phyloP scores from a whole-genome alignment of 2,329 filamentous ascomycete genomes.

The Teratosphaeriaceae sp. region DNA sequence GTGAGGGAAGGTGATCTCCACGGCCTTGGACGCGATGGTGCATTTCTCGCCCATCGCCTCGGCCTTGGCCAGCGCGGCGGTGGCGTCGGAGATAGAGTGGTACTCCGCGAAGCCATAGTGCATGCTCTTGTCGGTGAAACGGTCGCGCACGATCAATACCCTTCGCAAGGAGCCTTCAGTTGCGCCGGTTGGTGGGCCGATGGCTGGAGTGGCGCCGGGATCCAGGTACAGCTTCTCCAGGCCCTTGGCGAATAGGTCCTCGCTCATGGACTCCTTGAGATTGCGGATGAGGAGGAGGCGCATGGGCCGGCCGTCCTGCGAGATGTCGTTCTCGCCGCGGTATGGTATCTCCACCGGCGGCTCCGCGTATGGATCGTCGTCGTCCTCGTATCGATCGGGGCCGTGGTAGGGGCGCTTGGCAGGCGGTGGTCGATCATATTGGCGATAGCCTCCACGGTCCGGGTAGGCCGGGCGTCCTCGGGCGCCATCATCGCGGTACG shows the following conservation, averaged over 20 bases:
- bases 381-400: constrained; percentile 8
- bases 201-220: background rate
- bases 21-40: constrained; percentile 67
- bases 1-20: constrained; percentile 68
- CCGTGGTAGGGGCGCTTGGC: constrained; percentile 7
- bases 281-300: constrained; percentile 62
- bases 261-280: constrained; percentile 62
- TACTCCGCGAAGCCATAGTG: constrained; percentile 83
- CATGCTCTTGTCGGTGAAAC: constrained; percentile 64
- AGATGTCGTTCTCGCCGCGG: constrained; percentile 19
- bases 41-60: constrained; percentile 63
- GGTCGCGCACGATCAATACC: constrained; percentile 69
- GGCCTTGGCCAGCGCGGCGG: constrained; percentile 65
- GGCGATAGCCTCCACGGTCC: background rate
- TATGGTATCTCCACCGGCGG: constrained; percentile 13
- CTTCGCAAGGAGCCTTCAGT: constrained; percentile 67
- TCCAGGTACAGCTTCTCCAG: constrained; percentile 64
- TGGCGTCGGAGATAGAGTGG: constrained; percentile 64
- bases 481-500: background rate
- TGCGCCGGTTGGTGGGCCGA: constrained; percentile 50
- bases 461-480: background rate
- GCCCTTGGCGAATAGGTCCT: constrained; percentile 65
- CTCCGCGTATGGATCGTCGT: constrained; percentile 10
- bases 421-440: background rate
- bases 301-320: constrained; percentile 12